Conservation (phyloP, 208 protist genomes). For the Naegleria lovaniensis region DNA sequence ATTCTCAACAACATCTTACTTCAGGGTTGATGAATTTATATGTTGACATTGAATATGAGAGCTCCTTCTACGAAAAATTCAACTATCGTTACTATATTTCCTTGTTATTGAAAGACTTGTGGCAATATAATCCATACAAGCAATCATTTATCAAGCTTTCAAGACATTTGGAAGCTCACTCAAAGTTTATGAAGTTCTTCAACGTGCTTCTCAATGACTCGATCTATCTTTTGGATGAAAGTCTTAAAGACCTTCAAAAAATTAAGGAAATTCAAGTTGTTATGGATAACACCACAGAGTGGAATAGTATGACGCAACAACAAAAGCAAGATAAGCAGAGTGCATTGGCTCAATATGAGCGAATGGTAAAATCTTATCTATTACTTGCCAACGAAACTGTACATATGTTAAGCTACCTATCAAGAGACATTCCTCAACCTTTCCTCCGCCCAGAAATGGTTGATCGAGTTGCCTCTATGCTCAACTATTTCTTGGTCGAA, state of each 20-base stretch:
- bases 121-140: neutral
- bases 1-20: neutral
- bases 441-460: conserved; percentile 28
- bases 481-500: conserved; percentile 25
- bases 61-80: conserved; percentile 29
- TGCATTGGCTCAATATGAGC: neutral
- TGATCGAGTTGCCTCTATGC: conserved; percentile 27
- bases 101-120: conserved; percentile 18
- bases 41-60: conserved; percentile 19
- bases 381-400: conserved; percentile 26
- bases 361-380: conserved; percentile 7
- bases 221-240: conserved; percentile 6
- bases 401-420: conserved; percentile 27
- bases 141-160: neutral
- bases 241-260: neutral
- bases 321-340: neutral
- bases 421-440: conserved; percentile 4
- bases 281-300: neutral
- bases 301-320: neutral
- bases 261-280: neutral
- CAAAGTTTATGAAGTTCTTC: conserved; percentile 14
- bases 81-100: conserved; percentile 10
- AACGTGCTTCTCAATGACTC: conserved; percentile 14
- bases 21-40: conserved; percentile 22
- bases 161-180: neutral